These are phyloP conservation scores for Quercus tomentella DNA, from an alignment of 331 rosid species.

Conservation along the genomic window DNA sequence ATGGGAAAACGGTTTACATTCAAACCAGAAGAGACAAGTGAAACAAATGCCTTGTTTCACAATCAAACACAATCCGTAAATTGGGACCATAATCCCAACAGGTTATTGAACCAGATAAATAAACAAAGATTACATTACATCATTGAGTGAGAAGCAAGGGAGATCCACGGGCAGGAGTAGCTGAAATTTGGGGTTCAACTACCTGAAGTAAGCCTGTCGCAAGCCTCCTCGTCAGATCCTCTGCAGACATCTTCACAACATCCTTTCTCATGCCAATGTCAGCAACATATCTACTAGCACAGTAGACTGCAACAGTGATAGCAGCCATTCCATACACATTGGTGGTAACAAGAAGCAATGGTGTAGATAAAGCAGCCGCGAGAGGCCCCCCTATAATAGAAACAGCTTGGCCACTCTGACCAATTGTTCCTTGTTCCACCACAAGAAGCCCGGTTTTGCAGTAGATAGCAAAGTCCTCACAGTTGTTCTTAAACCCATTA, in stretches of 20 bases:
- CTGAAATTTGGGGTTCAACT: slow-evolving; percentile 43
- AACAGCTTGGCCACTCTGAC: slow-evolving; percentile 86
- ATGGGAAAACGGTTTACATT: neutral
- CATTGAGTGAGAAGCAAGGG: slow-evolving; percentile 20
- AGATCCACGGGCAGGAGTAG: slow-evolving; percentile 19
- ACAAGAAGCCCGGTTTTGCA: slow-evolving; percentile 93
- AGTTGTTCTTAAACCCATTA: slow-evolving; percentile 76
- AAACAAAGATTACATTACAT: slow-evolving; percentile 7
- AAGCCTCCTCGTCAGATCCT: slow-evolving; percentile 65
- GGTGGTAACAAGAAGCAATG: slow-evolving; percentile 66
- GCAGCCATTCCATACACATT: slow-evolving; percentile 83
- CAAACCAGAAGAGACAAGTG: neutral
- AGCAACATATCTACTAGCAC: slow-evolving; percentile 78
- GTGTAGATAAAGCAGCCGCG: slow-evolving; percentile 69
- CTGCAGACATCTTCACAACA: slow-evolving; percentile 62
- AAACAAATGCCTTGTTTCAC: neutral
- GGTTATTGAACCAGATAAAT: neutral
- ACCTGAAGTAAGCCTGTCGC: slow-evolving; percentile 58
- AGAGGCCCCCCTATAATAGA: slow-evolving; percentile 89
- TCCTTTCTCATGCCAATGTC: slow-evolving; percentile 86
- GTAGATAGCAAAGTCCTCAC: slow-evolving; percentile 91
- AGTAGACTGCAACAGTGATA: slow-evolving; percentile 64
- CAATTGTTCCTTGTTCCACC: slow-evolving; percentile 51
- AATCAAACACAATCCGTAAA: neutral
- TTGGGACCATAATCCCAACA: neutral